A percentile compares a stretch with the other conserved stretches of the same genome.
Conservation (phyloP, 2,329 filamentous ascomycete genomes). For the Magnaporthales sp. region DNA sequence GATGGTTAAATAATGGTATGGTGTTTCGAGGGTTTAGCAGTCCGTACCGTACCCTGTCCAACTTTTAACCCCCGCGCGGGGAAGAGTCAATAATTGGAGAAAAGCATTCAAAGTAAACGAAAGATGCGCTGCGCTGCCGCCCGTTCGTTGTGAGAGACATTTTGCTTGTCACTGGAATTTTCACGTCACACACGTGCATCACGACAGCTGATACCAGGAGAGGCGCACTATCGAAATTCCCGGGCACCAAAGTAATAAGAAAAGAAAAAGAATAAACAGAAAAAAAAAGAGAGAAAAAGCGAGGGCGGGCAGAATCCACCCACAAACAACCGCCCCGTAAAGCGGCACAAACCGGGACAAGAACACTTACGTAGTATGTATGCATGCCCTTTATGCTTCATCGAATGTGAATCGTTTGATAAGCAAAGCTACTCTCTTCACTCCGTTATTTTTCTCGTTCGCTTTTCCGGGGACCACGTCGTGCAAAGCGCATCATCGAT, state of each 20-base stretch:
- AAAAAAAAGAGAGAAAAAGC: too few species aligned
- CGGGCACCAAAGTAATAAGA: not conserved
- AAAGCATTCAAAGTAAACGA: not conserved
- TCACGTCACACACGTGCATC: not conserved
- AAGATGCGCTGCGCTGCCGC: not conserved
- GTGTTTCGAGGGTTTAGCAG: too few species aligned
- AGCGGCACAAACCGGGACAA: not conserved
- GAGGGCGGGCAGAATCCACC: too few species aligned
- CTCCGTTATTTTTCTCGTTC: not conserved
- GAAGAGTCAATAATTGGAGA: not conserved
- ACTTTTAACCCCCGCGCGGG: not conserved
- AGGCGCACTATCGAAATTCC: not conserved
- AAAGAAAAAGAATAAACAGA: too few species aligned
- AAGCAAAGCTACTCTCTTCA: not conserved
- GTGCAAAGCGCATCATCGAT: not conserved
- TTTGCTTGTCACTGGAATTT: not conserved
- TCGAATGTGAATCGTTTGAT: not conserved
- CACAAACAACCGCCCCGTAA: not conserved
- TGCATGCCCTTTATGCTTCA: not conserved
- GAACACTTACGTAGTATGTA: not conserved
- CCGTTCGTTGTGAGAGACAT: not conserved
- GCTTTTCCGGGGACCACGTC: not conserved
- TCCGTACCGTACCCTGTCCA: too few species aligned
- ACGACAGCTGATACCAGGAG: not conserved
- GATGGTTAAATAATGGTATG: not conserved